A percentile compares a stretch with the other conserved stretches of the same genome.
phyloP scores from a whole-genome alignment of 2,329 filamentous ascomycete genomes.

The Rasamsonia emersonii region DNA sequence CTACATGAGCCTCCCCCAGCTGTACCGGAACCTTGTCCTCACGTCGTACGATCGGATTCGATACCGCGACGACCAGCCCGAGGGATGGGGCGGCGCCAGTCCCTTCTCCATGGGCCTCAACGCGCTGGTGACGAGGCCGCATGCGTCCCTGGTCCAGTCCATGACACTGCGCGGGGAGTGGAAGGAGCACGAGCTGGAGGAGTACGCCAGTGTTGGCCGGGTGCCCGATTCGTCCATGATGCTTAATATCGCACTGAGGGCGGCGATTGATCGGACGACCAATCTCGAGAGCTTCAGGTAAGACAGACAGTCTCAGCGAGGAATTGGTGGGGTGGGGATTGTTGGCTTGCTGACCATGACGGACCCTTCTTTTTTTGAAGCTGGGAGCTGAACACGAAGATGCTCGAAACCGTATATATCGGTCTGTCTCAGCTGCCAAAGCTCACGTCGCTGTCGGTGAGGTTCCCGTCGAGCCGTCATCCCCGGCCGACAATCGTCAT shows the following conservation, averaged over 20 bases:
- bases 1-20: conserved; percentile 55
- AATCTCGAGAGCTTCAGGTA: conserved; percentile 46
- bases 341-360: conserved; percentile 4
- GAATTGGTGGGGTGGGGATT: neutral
- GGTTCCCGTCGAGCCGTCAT: conserved; percentile 47
- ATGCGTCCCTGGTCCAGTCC: conserved; percentile 44
- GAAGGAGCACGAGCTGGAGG: conserved; percentile 49
- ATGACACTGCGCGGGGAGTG: conserved; percentile 49
- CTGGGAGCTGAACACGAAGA: conserved; percentile 55
- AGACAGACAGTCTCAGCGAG: conserved; percentile 9
- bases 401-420: conserved; percentile 50
- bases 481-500: conserved; percentile 50
- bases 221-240: conserved; percentile 58
- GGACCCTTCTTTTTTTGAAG: conserved; percentile 23
- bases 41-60: conserved; percentile 52
- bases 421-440: conserved; percentile 43
- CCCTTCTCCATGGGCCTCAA: conserved; percentile 57
- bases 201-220: conserved; percentile 48
- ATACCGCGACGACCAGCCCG: conserved; percentile 48
- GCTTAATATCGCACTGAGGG: conserved; percentile 52
- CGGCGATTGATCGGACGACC: conserved; percentile 51
- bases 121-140: conserved; percentile 49
- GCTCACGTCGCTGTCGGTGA: conserved; percentile 46
- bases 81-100: conserved; percentile 54
- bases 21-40: conserved; percentile 50